These are phyloP conservation scores for Tetratostichococcus sp. DNA, from an alignment of 139 green algal genomes.

Conservation along the genomic window DNA sequence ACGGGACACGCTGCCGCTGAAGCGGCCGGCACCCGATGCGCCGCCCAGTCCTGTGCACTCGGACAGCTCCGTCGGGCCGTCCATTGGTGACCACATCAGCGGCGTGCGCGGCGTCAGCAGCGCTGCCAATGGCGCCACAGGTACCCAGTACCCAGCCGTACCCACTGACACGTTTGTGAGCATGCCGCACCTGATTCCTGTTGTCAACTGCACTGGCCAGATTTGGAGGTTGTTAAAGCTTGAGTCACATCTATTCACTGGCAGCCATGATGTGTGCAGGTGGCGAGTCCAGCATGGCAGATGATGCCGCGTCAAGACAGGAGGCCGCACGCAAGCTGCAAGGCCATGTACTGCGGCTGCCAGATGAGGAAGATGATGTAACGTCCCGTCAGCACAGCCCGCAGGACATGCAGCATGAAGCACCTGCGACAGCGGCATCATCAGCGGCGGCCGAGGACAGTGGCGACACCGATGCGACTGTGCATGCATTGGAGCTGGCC, in stretches of 20 bases:
- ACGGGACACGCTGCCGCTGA: not conserved
- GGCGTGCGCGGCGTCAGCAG: not conserved
- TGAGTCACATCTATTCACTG: too few species aligned
- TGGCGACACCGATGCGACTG: not conserved
- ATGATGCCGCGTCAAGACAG: not conserved
- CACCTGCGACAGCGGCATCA: too few species aligned
- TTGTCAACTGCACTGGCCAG: too few species aligned
- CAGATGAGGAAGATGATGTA: not conserved
- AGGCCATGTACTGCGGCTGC: not conserved
- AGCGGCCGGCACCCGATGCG: not conserved
- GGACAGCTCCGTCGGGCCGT: not conserved
- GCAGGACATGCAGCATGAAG: not conserved
- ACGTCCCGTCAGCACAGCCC: not conserved
- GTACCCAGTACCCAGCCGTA: too few species aligned
- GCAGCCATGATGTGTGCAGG: too few species aligned
- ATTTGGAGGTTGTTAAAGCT: too few species aligned
- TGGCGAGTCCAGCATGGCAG: not conserved
- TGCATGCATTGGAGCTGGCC: not conserved
- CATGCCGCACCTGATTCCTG: too few species aligned
- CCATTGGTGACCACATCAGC: not conserved
- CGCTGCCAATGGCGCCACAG: not conserved
- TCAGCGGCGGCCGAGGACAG: not conserved
- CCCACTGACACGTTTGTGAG: too few species aligned
- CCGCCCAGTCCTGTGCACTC: not conserved
- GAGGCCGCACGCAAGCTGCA: not conserved